Conservation (phyloP, 2,329 filamentous ascomycete species). For the Ophiocordyceps camponoti-leonardi region DNA sequence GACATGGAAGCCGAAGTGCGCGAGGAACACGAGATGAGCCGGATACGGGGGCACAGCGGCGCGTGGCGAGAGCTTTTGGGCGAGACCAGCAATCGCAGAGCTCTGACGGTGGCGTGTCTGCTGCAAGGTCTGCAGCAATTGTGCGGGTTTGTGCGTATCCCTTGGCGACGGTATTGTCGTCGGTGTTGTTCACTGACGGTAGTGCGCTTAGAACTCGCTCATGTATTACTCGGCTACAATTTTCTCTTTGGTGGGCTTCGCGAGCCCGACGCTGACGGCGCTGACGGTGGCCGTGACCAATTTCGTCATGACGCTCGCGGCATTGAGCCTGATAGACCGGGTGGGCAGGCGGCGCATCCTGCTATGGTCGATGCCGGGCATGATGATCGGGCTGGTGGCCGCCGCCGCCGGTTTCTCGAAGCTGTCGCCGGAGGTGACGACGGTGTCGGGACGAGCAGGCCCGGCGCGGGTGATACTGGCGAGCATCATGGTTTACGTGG, state of each 20-base stretch:
- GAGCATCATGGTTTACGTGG: slow-evolving; percentile 70
- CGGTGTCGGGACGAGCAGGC: background rate
- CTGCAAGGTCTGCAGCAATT: slow-evolving; percentile 79
- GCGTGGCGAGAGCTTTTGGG: slow-evolving; percentile 34
- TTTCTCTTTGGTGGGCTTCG: slow-evolving; percentile 61
- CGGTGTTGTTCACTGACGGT: slow-evolving; percentile 2
- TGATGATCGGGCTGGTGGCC: slow-evolving; percentile 55
- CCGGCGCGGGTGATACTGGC: slow-evolving; percentile 38
- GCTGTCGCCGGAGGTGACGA: slow-evolving; percentile 26
- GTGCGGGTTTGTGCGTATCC: slow-evolving; percentile 55
- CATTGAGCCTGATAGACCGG: slow-evolving; percentile 60
- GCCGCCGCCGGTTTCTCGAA: slow-evolving; percentile 58
- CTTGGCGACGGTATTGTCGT: background rate
- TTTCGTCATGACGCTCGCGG: slow-evolving; percentile 60
- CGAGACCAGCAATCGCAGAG: slow-evolving; percentile 50
- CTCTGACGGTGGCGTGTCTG: slow-evolving; percentile 69
- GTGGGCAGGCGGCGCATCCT: slow-evolving; percentile 67
- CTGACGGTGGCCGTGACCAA: slow-evolving; percentile 71
- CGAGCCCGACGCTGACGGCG: slow-evolving; percentile 61
- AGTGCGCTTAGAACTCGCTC: slow-evolving; percentile 47
- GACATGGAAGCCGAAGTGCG: slow-evolving; percentile 58
- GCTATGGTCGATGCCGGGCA: slow-evolving; percentile 68
- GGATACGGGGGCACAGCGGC: slow-evolving; percentile 6
- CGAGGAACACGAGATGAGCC: slow-evolving; percentile 43
- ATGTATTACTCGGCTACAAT: slow-evolving; percentile 88